These are phyloP conservation scores for Calonectria ilicicola DNA, from an alignment of 2,329 filamentous ascomycete genomes.

Conservation along the genomic window DNA sequence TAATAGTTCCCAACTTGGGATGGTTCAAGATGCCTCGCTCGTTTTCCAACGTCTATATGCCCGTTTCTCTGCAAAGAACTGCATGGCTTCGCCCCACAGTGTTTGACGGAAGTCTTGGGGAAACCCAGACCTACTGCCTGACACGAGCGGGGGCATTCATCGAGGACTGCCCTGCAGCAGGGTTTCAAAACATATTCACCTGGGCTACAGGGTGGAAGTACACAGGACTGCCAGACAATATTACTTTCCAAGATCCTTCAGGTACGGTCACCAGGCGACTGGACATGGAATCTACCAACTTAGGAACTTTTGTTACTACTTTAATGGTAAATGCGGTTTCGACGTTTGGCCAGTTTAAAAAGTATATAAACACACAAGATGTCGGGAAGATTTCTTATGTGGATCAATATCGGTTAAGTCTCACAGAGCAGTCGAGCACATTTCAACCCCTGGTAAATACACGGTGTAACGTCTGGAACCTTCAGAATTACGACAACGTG, in stretches of 20 bases:
- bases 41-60: not conserved
- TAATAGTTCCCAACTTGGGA: not conserved
- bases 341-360: conserved; percentile 4
- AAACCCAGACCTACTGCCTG: not conserved
- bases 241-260: conserved; percentile 10
- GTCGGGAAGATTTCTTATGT: not conserved
- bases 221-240: conserved; percentile 1
- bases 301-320: not conserved
- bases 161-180: not conserved
- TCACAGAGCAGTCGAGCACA: not conserved
- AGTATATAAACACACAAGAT: not conserved
- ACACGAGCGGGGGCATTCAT: not conserved
- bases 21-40: not conserved
- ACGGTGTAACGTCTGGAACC: conserved; percentile 15
- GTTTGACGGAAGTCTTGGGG: too few relatives aligned
- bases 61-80: not conserved
- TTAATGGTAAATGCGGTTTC: not conserved
- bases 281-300: not conserved
- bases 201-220: conserved; percentile 1
- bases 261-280: not conserved
- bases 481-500: not conserved
- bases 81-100: not conserved
- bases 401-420: not conserved
- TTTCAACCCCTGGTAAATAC: conserved; percentile 7
- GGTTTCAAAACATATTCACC: not conserved